Conservation (phyloP, 129 eudicot species). For the Flaveria bidentis region DNA sequence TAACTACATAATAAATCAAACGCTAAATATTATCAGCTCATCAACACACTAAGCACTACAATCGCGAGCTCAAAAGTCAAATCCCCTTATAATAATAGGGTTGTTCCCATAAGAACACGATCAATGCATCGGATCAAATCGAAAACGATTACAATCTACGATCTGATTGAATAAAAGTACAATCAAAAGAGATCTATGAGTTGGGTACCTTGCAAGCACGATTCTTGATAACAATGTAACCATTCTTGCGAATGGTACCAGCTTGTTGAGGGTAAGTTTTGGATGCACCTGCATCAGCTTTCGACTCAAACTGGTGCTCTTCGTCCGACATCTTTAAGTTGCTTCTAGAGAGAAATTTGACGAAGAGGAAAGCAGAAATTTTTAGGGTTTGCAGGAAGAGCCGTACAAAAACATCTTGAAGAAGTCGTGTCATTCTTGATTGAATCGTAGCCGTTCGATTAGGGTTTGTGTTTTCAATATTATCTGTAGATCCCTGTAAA, state of each 20-base stretch:
- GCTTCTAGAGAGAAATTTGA: slow-evolving; percentile 6
- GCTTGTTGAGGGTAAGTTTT: slow-evolving; percentile 56
- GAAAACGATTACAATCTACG: neutral
- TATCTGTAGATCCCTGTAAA: neutral
- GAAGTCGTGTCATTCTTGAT: slow-evolving; percentile 7
- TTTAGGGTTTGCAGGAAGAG: slow-evolving; percentile 5
- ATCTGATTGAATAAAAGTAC: neutral
- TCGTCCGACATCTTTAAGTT: slow-evolving; percentile 43
- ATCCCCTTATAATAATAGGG: too few species aligned
- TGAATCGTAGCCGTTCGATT: slow-evolving; percentile 11
- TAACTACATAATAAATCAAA: neutral
- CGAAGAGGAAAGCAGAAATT: neutral
- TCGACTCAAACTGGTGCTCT: slow-evolving; percentile 51
- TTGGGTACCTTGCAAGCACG: slow-evolving; percentile 51
- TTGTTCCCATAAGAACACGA: too few species aligned
- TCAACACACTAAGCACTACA: neutral
- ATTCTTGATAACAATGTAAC: slow-evolving; percentile 46
- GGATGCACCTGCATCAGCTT: slow-evolving; percentile 54
- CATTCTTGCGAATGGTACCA: slow-evolving; percentile 52
- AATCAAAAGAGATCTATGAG: neutral
- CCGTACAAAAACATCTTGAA: slow-evolving; percentile 14
- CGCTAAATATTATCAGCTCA: neutral
- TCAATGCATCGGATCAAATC: neutral
- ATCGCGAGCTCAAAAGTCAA: too few species aligned
- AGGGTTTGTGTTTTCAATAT: neutral